Evolutionary conservation across 768 basidiomycete genomes (phyloP), one percentile per base, ranked within the genome.

Genomic region (Pleurotus tuber-regium): DNA sequence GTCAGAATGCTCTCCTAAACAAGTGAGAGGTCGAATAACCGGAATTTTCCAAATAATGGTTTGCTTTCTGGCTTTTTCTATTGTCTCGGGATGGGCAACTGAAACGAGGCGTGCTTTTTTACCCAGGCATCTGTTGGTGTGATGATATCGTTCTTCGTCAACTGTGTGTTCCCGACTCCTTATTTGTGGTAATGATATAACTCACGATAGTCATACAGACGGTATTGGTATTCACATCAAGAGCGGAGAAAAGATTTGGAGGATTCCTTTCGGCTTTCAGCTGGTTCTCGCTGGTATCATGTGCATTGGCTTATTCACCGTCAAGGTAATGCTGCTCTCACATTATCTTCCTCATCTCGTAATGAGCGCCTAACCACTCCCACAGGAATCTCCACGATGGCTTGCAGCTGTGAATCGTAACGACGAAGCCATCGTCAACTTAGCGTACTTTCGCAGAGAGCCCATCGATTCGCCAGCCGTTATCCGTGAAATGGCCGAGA

Each of bases 11-110:
- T 73, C 78, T 4, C 86, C 86, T n/a, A 86, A 84, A 62, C 65
- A 82, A 25, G 80, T 84, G 4, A 80, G 86, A 54, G 84, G 84
- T 7, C 72, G 82, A 19, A 80, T 85, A 58, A 84, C 81, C 1
- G 84, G 84, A 41, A 58, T 83, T 50, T 86, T 84, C 71, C 85
- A 86, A 62, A 74, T 87, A 61, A 77, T 83, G 72, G 82, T 69
- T 1, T 4, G 44, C 14, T 9, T 31, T n/a, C 16, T 14, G n/a
- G 1, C 43, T 9, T 21, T 18, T 16, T 2, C 18, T 23, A 28
- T n/a, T 8, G 19, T 8, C 14, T 28, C 14, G 7, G 6, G n/a
- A 29, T n/a, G n/a, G n/a, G n/a, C n/a, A n/a, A n/a, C 26, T 47
- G 4, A 19, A 12, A 23, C 7, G 19, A 2, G 12, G 9, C 10